Base-by-base conservation (phyloP, 164 flowering plant genomes). In the Vitis rupestris region DNA sequence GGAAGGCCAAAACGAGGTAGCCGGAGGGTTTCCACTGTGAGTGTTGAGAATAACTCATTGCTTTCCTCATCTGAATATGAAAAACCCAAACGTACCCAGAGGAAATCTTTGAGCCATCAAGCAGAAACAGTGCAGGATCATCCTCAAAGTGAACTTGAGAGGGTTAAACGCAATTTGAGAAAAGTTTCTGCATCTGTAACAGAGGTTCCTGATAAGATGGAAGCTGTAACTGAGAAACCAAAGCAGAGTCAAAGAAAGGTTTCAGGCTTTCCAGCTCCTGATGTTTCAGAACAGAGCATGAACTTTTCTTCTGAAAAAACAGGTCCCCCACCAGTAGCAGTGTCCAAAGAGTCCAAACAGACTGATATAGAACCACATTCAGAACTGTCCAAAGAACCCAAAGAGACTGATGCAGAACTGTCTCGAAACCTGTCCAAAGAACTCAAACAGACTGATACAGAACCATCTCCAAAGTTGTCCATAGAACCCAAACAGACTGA, bases 1-100 rank as follows among this genome's bases (percentile, higher is more conserved):
- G 74, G 74, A 31, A 80, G 79, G 64, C 69, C 84, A 44, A 92
- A 83, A 68, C 82, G 90, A 66, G 77, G 74, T 61, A 71, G 77
- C 58, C 80, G 89, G 17, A 88, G 74, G 66, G 69, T 62, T 54
- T 61, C 83, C 48, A 48, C 81, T 55, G 44, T 64, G 55, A 80
- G 70, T 74, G 70, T 68, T 53, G 90, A 84, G 56, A 82, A 65
- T 68, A 66, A 58, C 9, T 66, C 80, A 31, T n/a, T 56, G 23
- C 68, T 70, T 64, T 67, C 77, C 47, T 52, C 76, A 27, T 68
- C 80, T 15, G 91, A 87, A 29, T 10, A 49, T 50, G 87, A 83
- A 58, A 85, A 77, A 58, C 74, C 78, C 23, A 83, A 69, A 64
- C 72, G 75, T 51, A 65, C 50, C 63, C 50, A 44, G 30, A 81